These are phyloP conservation scores for Ceratocystis cacaofunesta DNA, from an alignment of 2,329 filamentous ascomycete genomes.

Conservation along the genomic window DNA sequence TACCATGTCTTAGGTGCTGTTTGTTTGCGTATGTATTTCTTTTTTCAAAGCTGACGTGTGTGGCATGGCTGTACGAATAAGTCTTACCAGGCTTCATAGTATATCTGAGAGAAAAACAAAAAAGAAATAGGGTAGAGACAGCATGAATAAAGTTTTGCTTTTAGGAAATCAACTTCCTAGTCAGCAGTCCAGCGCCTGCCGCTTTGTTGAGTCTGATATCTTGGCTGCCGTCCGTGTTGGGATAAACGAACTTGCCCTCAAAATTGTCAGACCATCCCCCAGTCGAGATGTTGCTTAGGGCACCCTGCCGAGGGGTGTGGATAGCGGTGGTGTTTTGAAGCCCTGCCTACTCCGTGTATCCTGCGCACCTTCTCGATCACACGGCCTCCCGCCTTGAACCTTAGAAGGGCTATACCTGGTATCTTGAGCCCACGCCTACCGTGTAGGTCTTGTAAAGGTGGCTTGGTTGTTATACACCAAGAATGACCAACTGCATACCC, in stretches of 20 bases:
- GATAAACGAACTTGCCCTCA: not conserved
- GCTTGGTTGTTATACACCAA: not conserved
- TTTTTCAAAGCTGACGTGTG: not conserved
- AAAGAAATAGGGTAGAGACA: not conserved
- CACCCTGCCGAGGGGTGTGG: not conserved
- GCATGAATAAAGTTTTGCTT: not conserved
- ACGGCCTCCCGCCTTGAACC: not conserved
- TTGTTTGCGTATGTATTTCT: not conserved
- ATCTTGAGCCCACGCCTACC: not conserved
- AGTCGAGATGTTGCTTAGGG: not conserved
- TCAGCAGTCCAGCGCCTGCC: not conserved
- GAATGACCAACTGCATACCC: not conserved
- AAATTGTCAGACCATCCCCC: not conserved
- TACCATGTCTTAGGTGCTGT: not conserved
- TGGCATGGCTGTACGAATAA: not conserved
- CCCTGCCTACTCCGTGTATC: not conserved
- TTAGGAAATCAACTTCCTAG: not conserved
- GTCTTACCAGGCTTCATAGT: not conserved
- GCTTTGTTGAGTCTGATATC: not conserved
- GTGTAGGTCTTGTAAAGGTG: not conserved
- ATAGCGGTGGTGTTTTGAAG: not conserved
- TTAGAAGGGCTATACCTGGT: not conserved
- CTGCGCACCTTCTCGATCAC: not conserved
- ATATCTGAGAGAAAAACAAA: not conserved
- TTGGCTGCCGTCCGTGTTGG: not conserved